phyloP scores from a whole-genome alignment of 495 filamentous ascomycete species.

The Peziza echinospora region DNA sequence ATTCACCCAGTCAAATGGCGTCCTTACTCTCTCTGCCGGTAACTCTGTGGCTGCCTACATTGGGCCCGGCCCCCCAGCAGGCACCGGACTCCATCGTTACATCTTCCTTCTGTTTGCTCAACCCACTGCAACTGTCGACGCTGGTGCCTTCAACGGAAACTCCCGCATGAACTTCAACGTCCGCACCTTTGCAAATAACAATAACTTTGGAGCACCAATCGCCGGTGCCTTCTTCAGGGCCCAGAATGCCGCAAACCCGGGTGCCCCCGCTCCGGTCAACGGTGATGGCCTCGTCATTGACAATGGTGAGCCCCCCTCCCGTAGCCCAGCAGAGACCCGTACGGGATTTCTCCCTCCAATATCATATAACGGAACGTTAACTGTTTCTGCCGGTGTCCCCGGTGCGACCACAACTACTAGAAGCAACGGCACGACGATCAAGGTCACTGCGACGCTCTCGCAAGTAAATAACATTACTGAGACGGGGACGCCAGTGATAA shows the following conservation, averaged over 20 bases:
- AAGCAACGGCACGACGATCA: too few relatives aligned
- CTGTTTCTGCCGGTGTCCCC: too few relatives aligned
- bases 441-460: too few relatives aligned
- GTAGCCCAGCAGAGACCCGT: too few relatives aligned
- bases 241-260: not conserved
- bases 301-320: too few relatives aligned
- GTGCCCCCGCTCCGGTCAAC: too few relatives aligned
- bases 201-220: not conserved
- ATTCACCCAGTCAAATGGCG: slow-evolving; percentile 2
- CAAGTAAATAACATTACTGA: too few relatives aligned
- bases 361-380: too few relatives aligned
- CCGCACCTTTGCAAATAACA: not conserved
- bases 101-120: slow-evolving; percentile 16
- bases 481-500: too few relatives aligned
- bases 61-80: slow-evolving; percentile 5
- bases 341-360: too few relatives aligned
- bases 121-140: slow-evolving; percentile 2
- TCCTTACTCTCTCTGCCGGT: not conserved
- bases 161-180: slow-evolving; percentile 9
- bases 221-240: not conserved
- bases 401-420: too few relatives aligned
- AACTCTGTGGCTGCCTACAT: slow-evolving; percentile 5
- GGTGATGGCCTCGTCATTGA: too few relatives aligned
- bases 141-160: slow-evolving; percentile 1
- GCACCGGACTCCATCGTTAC: slow-evolving; percentile 9